Percentiles rank a stretch among this genome's conserved stretches.
These are phyloP conservation scores for Primulina tabacum DNA, from an alignment of 257 asterid genomes.

Conservation along the genomic window DNA sequence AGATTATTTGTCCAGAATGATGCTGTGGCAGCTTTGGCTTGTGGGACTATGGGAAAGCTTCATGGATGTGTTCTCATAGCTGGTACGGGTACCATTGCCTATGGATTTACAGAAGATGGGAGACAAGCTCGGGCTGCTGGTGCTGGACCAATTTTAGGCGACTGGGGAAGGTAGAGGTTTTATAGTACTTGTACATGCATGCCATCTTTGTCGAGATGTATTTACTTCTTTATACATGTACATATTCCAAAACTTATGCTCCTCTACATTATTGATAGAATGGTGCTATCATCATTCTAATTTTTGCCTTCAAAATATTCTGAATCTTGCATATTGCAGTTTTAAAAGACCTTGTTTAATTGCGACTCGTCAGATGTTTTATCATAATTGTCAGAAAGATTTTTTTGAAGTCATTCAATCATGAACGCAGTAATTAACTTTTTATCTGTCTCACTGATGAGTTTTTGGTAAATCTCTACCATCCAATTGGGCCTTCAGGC, in stretches of 20 bases:
- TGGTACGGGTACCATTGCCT: constrained; percentile 87
- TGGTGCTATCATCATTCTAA: constrained; percentile 1
- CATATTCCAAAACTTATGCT: background rate
- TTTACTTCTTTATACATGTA: background rate
- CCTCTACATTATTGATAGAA: background rate
- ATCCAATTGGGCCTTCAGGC: background rate
- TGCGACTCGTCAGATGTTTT: background rate
- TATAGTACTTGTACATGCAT: constrained; percentile 2
- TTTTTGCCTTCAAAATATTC: no score
- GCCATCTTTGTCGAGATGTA: background rate
- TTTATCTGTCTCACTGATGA: background rate
- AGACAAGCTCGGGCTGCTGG: constrained; percentile 90
- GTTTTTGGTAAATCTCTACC: background rate
- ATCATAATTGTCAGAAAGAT: background rate
- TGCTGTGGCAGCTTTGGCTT: constrained; percentile 84
- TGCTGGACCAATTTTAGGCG: constrained; percentile 89
- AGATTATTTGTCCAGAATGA: constrained; percentile 74
- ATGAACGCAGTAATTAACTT: background rate
- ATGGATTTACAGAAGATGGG: constrained; percentile 81
- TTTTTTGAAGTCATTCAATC: background rate
- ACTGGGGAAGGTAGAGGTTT: constrained; percentile 74
- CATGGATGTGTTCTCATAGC: constrained; percentile 90
- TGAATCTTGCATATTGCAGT: background rate
- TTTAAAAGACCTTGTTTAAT: background rate
- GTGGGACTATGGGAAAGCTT: constrained; percentile 88